phyloP scores from a whole-genome alignment of 2,329 filamentous ascomycete genomes.

The Leptoxyphium fumago region DNA sequence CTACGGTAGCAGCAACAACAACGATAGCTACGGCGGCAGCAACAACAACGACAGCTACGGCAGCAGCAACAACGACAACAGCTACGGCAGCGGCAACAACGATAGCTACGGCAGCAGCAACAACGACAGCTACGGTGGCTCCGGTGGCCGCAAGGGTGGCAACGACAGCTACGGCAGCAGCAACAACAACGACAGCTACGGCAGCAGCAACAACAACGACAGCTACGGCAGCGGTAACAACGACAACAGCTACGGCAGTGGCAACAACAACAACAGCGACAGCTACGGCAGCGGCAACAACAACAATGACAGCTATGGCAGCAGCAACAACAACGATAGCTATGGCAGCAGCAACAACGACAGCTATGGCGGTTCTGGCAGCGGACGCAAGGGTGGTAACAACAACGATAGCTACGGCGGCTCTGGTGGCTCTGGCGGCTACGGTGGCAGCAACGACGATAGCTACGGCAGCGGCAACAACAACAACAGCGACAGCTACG shows the following conservation, averaged over 20 bases:
- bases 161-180: conserved; percentile 4
- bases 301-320: conserved; percentile 1
- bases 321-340: conserved; percentile 4
- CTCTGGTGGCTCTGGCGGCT: conserved; percentile 4
- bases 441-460: conserved; percentile 2
- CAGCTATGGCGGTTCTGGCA: conserved; percentile 6
- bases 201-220: conserved; percentile 2
- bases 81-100: conserved; percentile 1
- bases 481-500: conserved; percentile 11
- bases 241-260: conserved; percentile 6
- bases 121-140: conserved; percentile 5
- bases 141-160: conserved; percentile 6
- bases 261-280: conserved; percentile 4
- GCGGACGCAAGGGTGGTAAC: background rate
- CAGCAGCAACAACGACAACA: conserved; percentile 1
- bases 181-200: conserved; percentile 1
- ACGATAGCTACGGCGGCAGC: conserved; percentile 1
- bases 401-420: conserved; percentile 7
- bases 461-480: conserved; percentile 5
- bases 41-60: conserved; percentile 1
- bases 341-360: conserved; percentile 10
- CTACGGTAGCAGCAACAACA: conserved; percentile 1
- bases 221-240: conserved; percentile 3
- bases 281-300: conserved; percentile 9
- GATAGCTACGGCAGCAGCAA: conserved; percentile 3